These are phyloP conservation scores for Hansfordia pulvinata DNA, from an alignment of 2,329 filamentous ascomycete species.

Conservation along the genomic window DNA sequence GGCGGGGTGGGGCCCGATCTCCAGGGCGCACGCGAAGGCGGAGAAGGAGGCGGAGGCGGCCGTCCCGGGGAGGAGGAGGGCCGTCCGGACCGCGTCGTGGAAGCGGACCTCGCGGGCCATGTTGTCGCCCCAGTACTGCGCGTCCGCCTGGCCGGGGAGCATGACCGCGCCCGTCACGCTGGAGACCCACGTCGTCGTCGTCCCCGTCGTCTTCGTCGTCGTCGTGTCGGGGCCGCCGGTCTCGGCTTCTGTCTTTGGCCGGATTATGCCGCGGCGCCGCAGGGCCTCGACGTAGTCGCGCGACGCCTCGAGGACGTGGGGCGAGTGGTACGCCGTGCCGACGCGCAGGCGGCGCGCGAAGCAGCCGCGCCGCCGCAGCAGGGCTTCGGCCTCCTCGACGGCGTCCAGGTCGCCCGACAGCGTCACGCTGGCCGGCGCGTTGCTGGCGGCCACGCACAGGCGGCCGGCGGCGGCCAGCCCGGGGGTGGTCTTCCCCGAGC, in stretches of 20 bases:
- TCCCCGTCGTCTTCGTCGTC: constrained; percentile 5
- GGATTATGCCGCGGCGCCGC: too few species aligned
- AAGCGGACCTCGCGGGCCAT: constrained; percentile 10
- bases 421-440: constrained; percentile 17
- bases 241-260: too few species aligned
- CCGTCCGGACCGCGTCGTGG: constrained; percentile 4
- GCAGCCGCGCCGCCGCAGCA: constrained; percentile 6
- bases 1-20: constrained; percentile 12
- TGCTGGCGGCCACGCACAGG: constrained; percentile 17
- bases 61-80: constrained; percentile 2
- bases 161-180: constrained; percentile 5
- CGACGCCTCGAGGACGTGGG: constrained; percentile 2
- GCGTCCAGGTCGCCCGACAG: constrained; percentile 20
- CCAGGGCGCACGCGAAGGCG: constrained; percentile 8
- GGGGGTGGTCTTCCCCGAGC: constrained; percentile 12
- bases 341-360: constrained; percentile 9
- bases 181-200: constrained; percentile 10
- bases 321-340: constrained; percentile 19
- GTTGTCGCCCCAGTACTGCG: constrained; percentile 10
- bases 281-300: background rate
- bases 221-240: constrained; percentile 6
- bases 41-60: too few species aligned
- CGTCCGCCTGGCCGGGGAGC: constrained; percentile 1
- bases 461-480: constrained; percentile 16
- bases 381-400: constrained; percentile 9